Conservation (phyloP, 139 green algal species). For the Protoeuglena noctilucae region DNA sequence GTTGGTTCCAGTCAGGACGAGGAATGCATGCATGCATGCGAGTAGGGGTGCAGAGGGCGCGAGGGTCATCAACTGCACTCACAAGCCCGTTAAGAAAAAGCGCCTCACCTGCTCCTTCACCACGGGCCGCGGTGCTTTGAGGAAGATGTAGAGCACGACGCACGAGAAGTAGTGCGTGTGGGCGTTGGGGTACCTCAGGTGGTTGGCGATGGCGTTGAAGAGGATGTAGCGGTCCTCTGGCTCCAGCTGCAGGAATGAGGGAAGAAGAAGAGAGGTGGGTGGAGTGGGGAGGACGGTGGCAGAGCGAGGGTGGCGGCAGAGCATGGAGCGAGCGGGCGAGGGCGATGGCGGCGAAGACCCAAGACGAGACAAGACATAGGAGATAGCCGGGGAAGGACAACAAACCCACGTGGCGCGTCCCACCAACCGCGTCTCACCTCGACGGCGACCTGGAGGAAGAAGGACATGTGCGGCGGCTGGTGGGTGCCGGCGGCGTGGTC, state of each 20-base stretch:
- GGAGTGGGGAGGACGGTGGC: no score
- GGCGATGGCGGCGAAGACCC: no score
- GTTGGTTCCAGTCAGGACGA: no score
- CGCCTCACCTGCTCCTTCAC: constrained; percentile 21
- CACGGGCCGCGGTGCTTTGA: constrained; percentile 34
- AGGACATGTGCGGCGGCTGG: constrained; percentile 24
- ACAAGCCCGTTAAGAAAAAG: neutral
- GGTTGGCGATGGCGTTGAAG: constrained; percentile 92
- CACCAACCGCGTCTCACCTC: neutral
- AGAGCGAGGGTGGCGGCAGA: no score
- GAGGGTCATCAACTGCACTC: no score
- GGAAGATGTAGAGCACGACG: constrained; percentile 83
- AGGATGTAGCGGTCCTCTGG: constrained; percentile 84
- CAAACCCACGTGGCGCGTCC: no score
- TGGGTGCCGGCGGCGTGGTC: constrained; percentile 22
- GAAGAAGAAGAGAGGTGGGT: no score
- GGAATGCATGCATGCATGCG: no score
- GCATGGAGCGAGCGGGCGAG: no score
- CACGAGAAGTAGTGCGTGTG: constrained; percentile 99
- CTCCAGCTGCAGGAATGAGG: constrained; percentile 38
- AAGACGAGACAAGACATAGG: no score
- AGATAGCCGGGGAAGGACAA: no score
- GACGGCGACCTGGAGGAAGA: neutral
- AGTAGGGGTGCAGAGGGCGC: no score
- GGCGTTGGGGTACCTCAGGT: constrained; percentile 95